phyloP scores from a whole-genome alignment of 805 yeast genomes.

The Saturnispora diversa region DNA sequence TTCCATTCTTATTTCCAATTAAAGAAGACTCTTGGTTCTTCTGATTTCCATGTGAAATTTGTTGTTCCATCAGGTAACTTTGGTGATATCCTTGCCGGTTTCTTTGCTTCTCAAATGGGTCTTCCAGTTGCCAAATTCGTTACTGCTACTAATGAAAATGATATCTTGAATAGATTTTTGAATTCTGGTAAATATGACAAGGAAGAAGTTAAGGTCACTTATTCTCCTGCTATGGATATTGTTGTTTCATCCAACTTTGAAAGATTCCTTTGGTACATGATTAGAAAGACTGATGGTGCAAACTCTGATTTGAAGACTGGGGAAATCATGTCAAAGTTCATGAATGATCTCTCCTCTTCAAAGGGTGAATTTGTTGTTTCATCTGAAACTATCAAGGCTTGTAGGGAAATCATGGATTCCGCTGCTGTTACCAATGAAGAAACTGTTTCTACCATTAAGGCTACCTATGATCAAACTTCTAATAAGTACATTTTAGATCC shows the following conservation, averaged over 20 bases:
- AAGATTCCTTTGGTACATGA: conserved; percentile 90
- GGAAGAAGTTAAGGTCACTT: conserved; percentile 71
- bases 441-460: conserved; percentile 72
- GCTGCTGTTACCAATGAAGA: conserved; percentile 72
- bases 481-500: conserved; percentile 85
- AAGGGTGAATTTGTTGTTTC: conserved; percentile 73
- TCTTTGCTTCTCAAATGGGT: conserved; percentile 91
- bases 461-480: conserved; percentile 49
- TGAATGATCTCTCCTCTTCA: conserved; percentile 57
- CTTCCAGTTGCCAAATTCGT: conserved; percentile 79
- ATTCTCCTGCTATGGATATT: conserved; percentile 98
- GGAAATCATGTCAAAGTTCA: conserved; percentile 60
- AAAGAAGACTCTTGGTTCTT: conserved; percentile 29
- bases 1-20: conserved; percentile 85
- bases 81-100: conserved; percentile 97
- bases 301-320: conserved; percentile 68
- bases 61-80: conserved; percentile 98
- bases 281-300: conserved; percentile 57
- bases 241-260: conserved; percentile 92
- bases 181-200: conserved; percentile 81
- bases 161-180: conserved; percentile 87
- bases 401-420: conserved; percentile 64
- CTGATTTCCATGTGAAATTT: conserved; percentile 51
- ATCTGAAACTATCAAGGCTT: conserved; percentile 52
- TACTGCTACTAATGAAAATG: conserved; percentile 94